phyloP scores from a whole-genome alignment of 2,329 filamentous ascomycete species.

The Diaporthe amygdali region DNA sequence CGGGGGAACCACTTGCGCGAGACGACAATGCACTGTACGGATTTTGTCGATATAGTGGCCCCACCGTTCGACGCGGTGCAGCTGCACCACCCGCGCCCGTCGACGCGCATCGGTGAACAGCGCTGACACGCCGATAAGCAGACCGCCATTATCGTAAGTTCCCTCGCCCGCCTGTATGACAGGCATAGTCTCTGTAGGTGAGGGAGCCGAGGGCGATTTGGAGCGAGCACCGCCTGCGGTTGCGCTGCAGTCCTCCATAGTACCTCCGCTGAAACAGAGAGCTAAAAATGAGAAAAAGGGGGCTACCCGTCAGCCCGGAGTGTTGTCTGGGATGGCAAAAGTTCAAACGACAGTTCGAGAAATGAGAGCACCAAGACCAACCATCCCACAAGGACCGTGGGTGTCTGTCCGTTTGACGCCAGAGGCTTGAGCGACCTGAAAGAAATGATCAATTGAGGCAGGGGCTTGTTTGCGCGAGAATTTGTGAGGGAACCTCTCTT shows the following conservation, averaged over 20 bases:
- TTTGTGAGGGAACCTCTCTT: not conserved
- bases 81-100: constrained; percentile 1
- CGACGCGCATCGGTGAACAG: constrained; percentile 19
- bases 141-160: constrained; percentile 26
- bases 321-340: constrained; percentile 1
- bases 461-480: not conserved
- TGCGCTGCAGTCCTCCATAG: not conserved
- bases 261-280: constrained; percentile 14
- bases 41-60: constrained; percentile 2
- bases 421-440: not conserved
- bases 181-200: not conserved
- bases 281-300: not conserved
- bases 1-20: constrained; percentile 1
- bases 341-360: constrained; percentile 13
- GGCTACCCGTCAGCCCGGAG: not conserved
- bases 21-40: constrained; percentile 22
- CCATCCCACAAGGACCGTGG: not conserved
- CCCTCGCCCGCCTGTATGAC: not conserved
- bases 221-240: not conserved
- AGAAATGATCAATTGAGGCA: constrained; percentile 1
- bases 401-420: not conserved
- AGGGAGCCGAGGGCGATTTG: not conserved
- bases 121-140: constrained; percentile 23
- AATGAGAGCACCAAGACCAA: constrained; percentile 10
- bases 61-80: constrained; percentile 21